These are phyloP conservation scores for Gossypium thurberi DNA, from an alignment of 345 rosid genomes.

Conservation along the genomic window DNA sequence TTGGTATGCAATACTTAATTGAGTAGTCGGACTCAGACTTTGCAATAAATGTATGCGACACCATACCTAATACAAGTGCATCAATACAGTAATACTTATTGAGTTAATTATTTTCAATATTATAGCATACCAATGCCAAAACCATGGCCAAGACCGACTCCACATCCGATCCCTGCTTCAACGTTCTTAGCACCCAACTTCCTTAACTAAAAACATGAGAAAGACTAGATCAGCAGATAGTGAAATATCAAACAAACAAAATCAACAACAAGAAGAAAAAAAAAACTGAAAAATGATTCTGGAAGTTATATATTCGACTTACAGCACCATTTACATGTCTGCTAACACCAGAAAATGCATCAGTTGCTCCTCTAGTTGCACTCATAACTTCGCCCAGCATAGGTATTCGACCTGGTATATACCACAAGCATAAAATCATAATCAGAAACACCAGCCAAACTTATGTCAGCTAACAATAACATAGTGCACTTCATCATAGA, in stretches of 20 bases:
- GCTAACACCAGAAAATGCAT: slow-evolving; percentile 75
- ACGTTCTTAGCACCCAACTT: slow-evolving; percentile 56
- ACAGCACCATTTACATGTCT: slow-evolving; percentile 68
- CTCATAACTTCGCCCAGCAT: slow-evolving; percentile 73
- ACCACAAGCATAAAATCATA: neutral
- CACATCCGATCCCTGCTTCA: slow-evolving; percentile 66
- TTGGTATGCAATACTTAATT: neutral
- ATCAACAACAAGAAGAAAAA: neutral
- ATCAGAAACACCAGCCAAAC: neutral
- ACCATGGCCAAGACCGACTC: slow-evolving; percentile 79
- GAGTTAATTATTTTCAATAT: neutral
- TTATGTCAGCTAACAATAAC: slow-evolving; percentile 1
- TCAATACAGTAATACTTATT: neutral
- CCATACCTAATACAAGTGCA: neutral
- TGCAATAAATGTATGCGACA: neutral
- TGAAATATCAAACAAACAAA: neutral
- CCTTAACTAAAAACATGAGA: slow-evolving; percentile 35
- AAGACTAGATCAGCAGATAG: slow-evolving; percentile 5
- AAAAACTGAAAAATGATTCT: neutral
- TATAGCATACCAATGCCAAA: slow-evolving; percentile 56
- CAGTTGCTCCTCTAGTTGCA: slow-evolving; percentile 93
- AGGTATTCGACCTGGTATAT: slow-evolving; percentile 62
- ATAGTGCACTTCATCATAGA: neutral
- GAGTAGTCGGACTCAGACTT: slow-evolving; percentile 2
- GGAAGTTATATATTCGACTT: slow-evolving; percentile 23